Conservation (phyloP, 2,329 filamentous ascomycete genomes). For the Pseudopyrenochaeta lycopersici region DNA sequence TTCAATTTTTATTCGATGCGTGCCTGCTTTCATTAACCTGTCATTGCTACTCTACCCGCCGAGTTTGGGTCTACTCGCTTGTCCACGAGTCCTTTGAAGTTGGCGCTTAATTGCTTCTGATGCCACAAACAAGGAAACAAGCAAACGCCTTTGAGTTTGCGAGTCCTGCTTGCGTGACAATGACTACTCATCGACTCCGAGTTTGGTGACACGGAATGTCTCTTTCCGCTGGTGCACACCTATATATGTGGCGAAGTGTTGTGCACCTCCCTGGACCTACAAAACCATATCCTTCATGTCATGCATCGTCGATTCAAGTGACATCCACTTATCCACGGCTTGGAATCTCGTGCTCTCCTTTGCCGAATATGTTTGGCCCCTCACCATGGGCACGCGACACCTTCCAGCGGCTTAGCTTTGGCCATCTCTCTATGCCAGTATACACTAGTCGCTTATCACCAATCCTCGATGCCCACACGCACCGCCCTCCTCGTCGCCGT, state of each 20-base stretch:
- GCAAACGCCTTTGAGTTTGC: constrained; percentile 12
- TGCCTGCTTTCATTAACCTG: no score
- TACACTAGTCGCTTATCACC: constrained; percentile 2
- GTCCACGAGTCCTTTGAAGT: no score
- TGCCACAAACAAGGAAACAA: background rate
- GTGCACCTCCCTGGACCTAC: no score
- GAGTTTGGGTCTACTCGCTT: no score
- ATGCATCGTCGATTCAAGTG: no score
- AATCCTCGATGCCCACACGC: background rate
- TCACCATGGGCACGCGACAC: constrained; percentile 2
- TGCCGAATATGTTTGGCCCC: constrained; percentile 7
- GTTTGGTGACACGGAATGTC: constrained; percentile 3
- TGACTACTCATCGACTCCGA: constrained; percentile 2
- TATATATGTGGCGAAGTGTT: background rate
- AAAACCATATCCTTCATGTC: no score
- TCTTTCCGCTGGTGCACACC: constrained; percentile 7
- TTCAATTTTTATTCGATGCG: no score
- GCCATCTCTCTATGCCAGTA: background rate
- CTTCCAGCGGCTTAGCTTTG: constrained; percentile 2
- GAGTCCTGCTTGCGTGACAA: constrained; percentile 5
- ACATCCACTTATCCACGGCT: no score
- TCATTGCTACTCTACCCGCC: no score
- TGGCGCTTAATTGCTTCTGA: no score
- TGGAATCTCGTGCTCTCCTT: background rate
- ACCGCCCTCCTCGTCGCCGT: background rate